Evolutionary conservation across 2,329 filamentous ascomycete genomes (phyloP), one percentile per base, ranked within the genome.

Genomic region (Lasiodiplodia hormozganensis): DNA sequence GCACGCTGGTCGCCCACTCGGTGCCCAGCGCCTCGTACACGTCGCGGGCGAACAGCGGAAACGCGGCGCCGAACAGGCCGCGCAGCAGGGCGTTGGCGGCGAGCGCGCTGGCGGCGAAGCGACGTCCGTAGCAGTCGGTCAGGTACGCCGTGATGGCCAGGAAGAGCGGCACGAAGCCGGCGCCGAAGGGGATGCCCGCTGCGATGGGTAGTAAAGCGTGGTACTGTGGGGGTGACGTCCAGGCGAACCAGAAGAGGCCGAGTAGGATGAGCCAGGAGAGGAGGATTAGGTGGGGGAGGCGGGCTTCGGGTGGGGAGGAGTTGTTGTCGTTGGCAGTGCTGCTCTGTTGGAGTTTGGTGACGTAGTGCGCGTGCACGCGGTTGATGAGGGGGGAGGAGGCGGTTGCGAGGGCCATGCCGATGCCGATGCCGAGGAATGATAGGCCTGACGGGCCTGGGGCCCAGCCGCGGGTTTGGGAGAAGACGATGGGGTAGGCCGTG

Each of bases 401-500:
- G 11, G 68, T 60, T 4, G 70, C 69, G 10, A 70, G 62, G 8
- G 74, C 16, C 54, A 87, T 87, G 28, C 88, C 88, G 18, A 86
- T 80, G 0, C 88, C 88, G 58, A 90, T 89, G 12, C 93, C 94
- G 4, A 90, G 74, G 78, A 96, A 97, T 1, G 93, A 87, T 1
- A 97, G 86, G 0, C 94, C 94, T 0, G 90, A 88, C 38, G 91
- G 62, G 0, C 92, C 90, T 0, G 90, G 84, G 1, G 85, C 85
- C 94, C 94, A 97, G 70, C 92, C 92, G n/a, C 94, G 90, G 68
- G 88, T 81, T 51, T 90, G 83, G 10, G 85, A 84, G 79, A 96
- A 97, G 69, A 97, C 90, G 69, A 96, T 90, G 0, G 94, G 94
- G 77, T 96, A 96, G 14, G 92, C 93, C 18, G 96, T 90, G 81